phyloP scores from a whole-genome alignment of 2,329 filamentous ascomycete genomes.

The Ophiocordyceps unilateralis region DNA sequence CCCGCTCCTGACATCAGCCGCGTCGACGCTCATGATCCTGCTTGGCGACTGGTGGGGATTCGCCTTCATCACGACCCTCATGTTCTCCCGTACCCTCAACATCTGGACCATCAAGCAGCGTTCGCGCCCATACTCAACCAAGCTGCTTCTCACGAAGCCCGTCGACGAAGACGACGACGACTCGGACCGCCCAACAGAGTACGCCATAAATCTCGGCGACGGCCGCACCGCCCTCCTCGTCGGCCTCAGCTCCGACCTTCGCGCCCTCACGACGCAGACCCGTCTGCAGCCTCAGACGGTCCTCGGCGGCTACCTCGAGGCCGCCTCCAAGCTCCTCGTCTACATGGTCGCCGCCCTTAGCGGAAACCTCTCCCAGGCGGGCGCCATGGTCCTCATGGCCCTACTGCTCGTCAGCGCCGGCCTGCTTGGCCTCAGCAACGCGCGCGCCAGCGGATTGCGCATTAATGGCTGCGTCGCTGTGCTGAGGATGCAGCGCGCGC shows the following conservation, averaged over 20 bases:
- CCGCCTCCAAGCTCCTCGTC: conserved; percentile 36
- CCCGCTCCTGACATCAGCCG: conserved; percentile 26
- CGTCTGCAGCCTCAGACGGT: conserved; percentile 37
- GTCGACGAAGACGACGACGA: conserved; percentile 2
- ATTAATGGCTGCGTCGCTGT: conserved; percentile 32
- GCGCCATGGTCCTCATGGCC: conserved; percentile 31
- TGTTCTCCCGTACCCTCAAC: conserved; percentile 36
- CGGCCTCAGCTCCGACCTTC: conserved; percentile 36
- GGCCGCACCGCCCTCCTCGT: conserved; percentile 34
- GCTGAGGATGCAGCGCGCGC: conserved; percentile 5
- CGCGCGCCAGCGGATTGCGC: conserved; percentile 24
- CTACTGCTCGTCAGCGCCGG: conserved; percentile 35
- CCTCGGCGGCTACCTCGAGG: conserved; percentile 32
- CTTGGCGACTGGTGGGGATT: conserved; percentile 36
- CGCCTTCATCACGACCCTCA: conserved; percentile 26
- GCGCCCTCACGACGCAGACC: conserved; percentile 37
- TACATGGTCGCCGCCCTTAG: conserved; percentile 38
- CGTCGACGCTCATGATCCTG: conserved; percentile 26
- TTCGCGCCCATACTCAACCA: conserved; percentile 5
- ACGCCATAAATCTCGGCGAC: conserved; percentile 33
- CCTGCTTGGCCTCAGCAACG: conserved; percentile 36
- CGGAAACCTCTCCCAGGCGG: conserved; percentile 35
- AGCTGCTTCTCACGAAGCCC: not conserved
- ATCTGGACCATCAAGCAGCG: conserved; percentile 38
- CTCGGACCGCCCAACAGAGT: conserved; percentile 20